Base-by-base conservation (phyloP, 129 eudicot species). In the Smallanthus sonchifolius region DNA sequence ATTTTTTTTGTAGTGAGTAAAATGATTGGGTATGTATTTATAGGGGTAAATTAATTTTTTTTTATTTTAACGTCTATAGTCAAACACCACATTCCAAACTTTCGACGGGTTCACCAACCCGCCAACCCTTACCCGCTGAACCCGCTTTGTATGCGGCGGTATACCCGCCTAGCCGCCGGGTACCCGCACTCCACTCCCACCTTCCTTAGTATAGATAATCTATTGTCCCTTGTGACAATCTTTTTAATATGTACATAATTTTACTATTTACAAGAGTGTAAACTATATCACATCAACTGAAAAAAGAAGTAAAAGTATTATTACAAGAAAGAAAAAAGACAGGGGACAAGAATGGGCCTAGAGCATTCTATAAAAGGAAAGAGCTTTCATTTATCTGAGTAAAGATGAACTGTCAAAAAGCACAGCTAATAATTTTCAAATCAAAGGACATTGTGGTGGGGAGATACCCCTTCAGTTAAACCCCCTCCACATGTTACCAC, bases 401-500 rank as follows among this genome's bases (percentile, higher is more conserved):
- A 77, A 77, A 77, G 81, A 69, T 77, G 81, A 77, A 77, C 43
- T 60, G 76, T 77, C 81, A 77, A 56, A 77, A 76, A 32, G 67
- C 75, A 77, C 73, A 75, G 80, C 72, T 65, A 75, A 75, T 65
- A 75, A 42, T 76, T 67, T 70, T 64, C 70, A 69, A 69, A 44
- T 44, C 17, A 59, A 59, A 69, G 64, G 71, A 77, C 76, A 77
- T 36, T 60, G 32, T 69, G 76, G 75, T 77, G 60, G 81, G 81
- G 76, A 40, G 65, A 44, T 16, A 56, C 36, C 68, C 57, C 47
- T 43, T 28, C 74, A 54, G 35, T 77, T 59, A 70, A 57, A 77
- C 81, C 81, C 81, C 76, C 16, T 77, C 81, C 81, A 77, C 81
- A 77, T 69, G 76, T 77, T 77, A 39, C 70, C 76, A 77, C 70